A percentile compares a stretch with the other conserved stretches of the same genome.
phyloP scores from a whole-genome alignment of 2,329 filamentous ascomycete genomes.

The Fusarium sp. region DNA sequence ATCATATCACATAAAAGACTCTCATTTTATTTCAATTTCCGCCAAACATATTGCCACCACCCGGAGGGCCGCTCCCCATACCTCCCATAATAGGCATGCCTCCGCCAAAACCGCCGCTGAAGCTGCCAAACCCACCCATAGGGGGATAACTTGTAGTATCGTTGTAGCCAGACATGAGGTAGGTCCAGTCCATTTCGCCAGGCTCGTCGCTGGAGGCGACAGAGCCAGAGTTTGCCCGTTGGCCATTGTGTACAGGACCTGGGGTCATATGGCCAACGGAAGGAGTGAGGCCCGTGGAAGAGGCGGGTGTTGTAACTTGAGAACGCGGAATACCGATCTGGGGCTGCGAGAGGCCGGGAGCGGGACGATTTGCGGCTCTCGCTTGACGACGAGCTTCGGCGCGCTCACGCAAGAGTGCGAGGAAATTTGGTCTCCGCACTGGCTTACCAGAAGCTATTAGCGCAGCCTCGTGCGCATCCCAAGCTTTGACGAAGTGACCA shows the following conservation, averaged over 20 bases:
- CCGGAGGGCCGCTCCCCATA: slow-evolving; percentile 27
- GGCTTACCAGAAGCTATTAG: slow-evolving; percentile 56
- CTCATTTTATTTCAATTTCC: slow-evolving; percentile 26
- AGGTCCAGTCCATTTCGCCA: slow-evolving; percentile 59
- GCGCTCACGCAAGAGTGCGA: slow-evolving; percentile 58
- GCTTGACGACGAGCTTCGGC: slow-evolving; percentile 49
- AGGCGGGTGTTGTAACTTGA: slow-evolving; percentile 37
- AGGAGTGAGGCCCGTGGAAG: slow-evolving; percentile 48
- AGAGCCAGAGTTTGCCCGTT: slow-evolving; percentile 29
- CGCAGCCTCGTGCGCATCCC: slow-evolving; percentile 64
- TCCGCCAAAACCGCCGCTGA: slow-evolving; percentile 41
- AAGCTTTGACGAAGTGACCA: slow-evolving; percentile 67
- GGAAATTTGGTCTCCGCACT: slow-evolving; percentile 56
- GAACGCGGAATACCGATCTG: slow-evolving; percentile 41
- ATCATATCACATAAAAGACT: slow-evolving; percentile 7
- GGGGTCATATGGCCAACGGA: slow-evolving; percentile 37
- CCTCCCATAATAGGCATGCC: slow-evolving; percentile 38
- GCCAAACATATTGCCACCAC: slow-evolving; percentile 44
- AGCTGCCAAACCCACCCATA: slow-evolving; percentile 44
- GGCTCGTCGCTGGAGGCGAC: slow-evolving; percentile 44
- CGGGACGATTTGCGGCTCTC: slow-evolving; percentile 43
- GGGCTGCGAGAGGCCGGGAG: slow-evolving; percentile 36
- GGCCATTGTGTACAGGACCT: slow-evolving; percentile 10
- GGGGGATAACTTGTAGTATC: slow-evolving; percentile 46
- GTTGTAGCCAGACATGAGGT: slow-evolving; percentile 56